These are phyloP conservation scores for Wickerhamomyces hampshirensis DNA, from an alignment of 805 yeast genomes.

Conservation along the genomic window DNA sequence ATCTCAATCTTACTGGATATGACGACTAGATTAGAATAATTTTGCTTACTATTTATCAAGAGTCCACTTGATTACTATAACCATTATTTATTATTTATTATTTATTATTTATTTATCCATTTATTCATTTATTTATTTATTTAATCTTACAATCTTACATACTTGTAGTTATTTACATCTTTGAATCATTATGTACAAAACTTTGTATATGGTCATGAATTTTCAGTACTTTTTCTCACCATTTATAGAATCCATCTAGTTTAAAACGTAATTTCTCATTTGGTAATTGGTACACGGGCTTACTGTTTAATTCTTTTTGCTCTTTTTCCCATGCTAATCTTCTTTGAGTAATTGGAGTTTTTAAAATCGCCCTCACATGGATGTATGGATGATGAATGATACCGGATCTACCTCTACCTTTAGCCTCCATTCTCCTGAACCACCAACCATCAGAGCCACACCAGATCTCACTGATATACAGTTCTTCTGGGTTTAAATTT, in stretches of 20 bases:
- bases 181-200: slow-evolving; percentile 1
- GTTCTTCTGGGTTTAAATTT: slow-evolving; percentile 46
- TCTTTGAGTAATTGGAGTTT: slow-evolving; percentile 56
- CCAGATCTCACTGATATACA: slow-evolving; percentile 83
- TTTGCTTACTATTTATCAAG: neutral
- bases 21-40: slow-evolving; percentile 37
- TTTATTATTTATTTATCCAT: slow-evolving; percentile 6
- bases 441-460: slow-evolving; percentile 83
- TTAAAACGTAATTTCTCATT: slow-evolving; percentile 43
- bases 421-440: slow-evolving; percentile 66
- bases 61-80: neutral
- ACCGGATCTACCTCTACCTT: slow-evolving; percentile 91
- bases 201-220: no score
- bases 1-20: slow-evolving; percentile 42
- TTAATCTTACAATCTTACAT: slow-evolving; percentile 1
- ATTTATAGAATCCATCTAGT: slow-evolving; percentile 48
- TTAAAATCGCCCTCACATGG: slow-evolving; percentile 75
- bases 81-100: slow-evolving; percentile 6
- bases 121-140: slow-evolving; percentile 5
- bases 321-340: slow-evolving; percentile 58
- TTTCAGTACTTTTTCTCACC: no score
- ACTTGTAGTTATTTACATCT: slow-evolving; percentile 1
- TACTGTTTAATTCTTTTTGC: slow-evolving; percentile 41
- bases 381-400: slow-evolving; percentile 68
- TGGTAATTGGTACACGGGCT: slow-evolving; percentile 47